phyloP scores from a whole-genome alignment of 768 basidiomycete species.

The Amanita molliuscula region DNA sequence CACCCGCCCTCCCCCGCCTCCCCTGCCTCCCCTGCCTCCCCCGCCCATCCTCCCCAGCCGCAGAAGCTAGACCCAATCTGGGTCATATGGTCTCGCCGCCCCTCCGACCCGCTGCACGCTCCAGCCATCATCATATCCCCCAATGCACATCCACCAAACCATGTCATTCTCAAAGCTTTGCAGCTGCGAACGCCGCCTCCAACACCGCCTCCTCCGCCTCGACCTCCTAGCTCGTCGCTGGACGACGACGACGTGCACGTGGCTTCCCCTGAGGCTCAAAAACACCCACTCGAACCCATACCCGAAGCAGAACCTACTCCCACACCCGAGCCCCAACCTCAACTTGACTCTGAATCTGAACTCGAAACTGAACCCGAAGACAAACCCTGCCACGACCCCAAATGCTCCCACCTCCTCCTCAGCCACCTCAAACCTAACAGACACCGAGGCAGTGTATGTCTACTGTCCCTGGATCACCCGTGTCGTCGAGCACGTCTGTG shows the following conservation, averaged over 20 bases:
- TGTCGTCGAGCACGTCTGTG: constrained; percentile 50
- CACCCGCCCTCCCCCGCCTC: not conserved
- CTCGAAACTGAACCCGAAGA: too few species aligned
- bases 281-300: not conserved
- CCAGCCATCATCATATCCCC: constrained; percentile 68
- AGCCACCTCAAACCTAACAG: constrained; percentile 15
- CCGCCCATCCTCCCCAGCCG: not conserved
- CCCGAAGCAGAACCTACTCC: too few species aligned
- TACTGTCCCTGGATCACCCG: constrained; percentile 46
- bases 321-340: too few species aligned
- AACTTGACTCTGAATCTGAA: too few species aligned
- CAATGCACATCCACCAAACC: constrained; percentile 47
- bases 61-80: constrained; percentile 21
- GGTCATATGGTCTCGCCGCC: constrained; percentile 69
- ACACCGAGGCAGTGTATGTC: constrained; percentile 24
- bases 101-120: constrained; percentile 49
- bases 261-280: not conserved
- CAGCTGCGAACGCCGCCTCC: constrained; percentile 40
- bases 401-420: constrained; percentile 32
- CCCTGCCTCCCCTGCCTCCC: not conserved
- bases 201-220: constrained; percentile 17
- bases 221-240: too few species aligned
- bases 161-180: constrained; percentile 47
- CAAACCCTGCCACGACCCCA: constrained; percentile 7
- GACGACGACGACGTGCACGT: too few species aligned